Percentiles rank a stretch among this genome's conserved stretches.
These are phyloP conservation scores for Penium margaritaceum DNA, from an alignment of 139 green algal species.

Conservation along the genomic window DNA sequence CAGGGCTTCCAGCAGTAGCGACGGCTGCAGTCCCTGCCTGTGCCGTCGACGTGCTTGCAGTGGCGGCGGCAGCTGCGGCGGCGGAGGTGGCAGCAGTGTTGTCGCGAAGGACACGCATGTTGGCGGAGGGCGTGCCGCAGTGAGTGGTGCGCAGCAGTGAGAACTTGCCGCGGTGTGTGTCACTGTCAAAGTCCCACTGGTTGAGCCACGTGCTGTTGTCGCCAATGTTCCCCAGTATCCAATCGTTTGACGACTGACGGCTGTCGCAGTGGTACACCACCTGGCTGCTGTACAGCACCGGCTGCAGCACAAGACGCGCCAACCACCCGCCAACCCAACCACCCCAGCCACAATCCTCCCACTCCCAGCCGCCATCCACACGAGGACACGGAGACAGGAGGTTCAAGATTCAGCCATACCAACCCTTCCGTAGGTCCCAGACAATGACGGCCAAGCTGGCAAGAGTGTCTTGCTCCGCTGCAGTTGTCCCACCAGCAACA, in stretches of 20 bases:
- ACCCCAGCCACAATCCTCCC: no score
- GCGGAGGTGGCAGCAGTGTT: no score
- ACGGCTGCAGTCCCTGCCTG: no score
- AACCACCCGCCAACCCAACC: no score
- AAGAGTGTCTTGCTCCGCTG: no score
- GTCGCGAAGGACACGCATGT: no score
- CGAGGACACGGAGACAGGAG: not conserved
- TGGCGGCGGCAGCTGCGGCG: no score
- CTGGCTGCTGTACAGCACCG: not conserved
- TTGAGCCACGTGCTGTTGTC: conserved; percentile 1
- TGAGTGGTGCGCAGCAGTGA: not conserved
- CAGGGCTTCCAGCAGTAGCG: no score
- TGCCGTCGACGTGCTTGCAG: no score
- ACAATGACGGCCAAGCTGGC: not conserved
- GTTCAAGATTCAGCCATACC: not conserved
- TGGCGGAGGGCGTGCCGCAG: no score
- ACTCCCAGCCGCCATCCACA: not conserved
- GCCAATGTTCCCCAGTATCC: conserved; percentile 7
- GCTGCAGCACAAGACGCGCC: no score
- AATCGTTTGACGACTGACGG: not conserved
- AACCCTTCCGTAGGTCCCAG: not conserved
- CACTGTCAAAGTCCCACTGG: not conserved
- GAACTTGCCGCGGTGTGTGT: not conserved
- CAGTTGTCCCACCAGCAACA: no score
- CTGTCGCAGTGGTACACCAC: not conserved